Percentiles rank a stretch among this genome's conserved stretches.
Conservation (phyloP, 148 eudicot genomes). For the Rhododendron ovatum region DNA sequence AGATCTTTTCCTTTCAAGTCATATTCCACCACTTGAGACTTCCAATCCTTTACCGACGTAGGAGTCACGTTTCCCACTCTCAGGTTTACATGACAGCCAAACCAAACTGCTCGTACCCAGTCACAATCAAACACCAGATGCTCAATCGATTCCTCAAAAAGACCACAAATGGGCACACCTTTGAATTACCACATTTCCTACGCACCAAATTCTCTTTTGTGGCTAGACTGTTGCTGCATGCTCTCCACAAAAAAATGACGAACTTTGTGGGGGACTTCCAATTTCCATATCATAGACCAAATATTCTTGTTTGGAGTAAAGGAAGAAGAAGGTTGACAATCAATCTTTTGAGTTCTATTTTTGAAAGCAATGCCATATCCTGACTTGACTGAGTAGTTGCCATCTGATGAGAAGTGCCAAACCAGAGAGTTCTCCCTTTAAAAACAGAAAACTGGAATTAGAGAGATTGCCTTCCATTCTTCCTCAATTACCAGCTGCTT, state of each 20-base stretch:
- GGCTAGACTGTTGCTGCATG: background rate
- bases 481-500: too few relatives aligned
- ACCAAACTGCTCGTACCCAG: background rate
- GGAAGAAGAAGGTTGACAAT: too few relatives aligned
- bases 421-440: too few relatives aligned
- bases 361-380: too few relatives aligned
- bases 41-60: background rate
- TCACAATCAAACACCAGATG: background rate
- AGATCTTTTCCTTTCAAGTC: background rate
- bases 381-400: too few relatives aligned
- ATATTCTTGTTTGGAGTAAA: background rate
- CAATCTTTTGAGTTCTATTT: too few relatives aligned
- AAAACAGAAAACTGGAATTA: too few relatives aligned
- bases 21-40: background rate
- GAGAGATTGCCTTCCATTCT: too few relatives aligned
- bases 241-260: background rate
- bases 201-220: background rate
- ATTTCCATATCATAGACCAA: background rate
- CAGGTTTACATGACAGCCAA: background rate
- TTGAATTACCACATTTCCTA: background rate
- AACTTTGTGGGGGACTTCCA: background rate
- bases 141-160: background rate
- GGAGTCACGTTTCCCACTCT: too few relatives aligned
- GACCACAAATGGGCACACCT: background rate
- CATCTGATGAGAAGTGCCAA: too few relatives aligned